Conservation (phyloP, 306 rosid species). For the Vigna mungo region DNA sequence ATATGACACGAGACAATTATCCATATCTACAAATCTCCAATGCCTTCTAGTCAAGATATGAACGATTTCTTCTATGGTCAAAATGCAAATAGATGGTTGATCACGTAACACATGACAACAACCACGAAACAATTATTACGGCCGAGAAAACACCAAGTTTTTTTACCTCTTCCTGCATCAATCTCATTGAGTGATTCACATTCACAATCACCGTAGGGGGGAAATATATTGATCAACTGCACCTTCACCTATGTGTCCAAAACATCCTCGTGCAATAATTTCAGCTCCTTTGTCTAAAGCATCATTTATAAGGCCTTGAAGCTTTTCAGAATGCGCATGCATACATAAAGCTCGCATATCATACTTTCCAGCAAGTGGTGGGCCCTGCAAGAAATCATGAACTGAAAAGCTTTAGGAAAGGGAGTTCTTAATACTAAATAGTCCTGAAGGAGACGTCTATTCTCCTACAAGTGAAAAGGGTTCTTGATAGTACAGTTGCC, state of each 20-base stretch:
- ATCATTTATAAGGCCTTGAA: constrained; percentile 82
- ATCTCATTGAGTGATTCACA: constrained; percentile 86
- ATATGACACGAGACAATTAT: constrained; percentile 17
- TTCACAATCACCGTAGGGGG: constrained; percentile 90
- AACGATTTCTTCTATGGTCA: not conserved
- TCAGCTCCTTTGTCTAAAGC: constrained; percentile 93
- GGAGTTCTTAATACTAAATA: constrained; percentile 11
- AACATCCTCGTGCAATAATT: constrained; percentile 85
- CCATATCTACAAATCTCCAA: constrained; percentile 39
- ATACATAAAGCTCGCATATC: constrained; percentile 98
- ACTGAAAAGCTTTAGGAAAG: constrained; percentile 9
- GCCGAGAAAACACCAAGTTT: constrained; percentile 19
- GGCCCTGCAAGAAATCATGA: constrained; percentile 68
- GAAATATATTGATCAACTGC: constrained; percentile 90
- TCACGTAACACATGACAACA: constrained; percentile 7
- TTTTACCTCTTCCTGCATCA: constrained; percentile 98
- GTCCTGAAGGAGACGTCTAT: not conserved
- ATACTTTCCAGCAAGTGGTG: constrained; percentile 85
- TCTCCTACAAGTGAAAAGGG: not conserved
- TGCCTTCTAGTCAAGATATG: constrained; percentile 22
- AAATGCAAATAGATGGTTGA: not conserved
- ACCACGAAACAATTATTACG: not conserved
- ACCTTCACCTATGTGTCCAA: constrained; percentile 86
- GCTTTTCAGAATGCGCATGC: constrained; percentile 95
- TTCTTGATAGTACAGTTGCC: not conserved